Evolutionary conservation across 208 protist species (phyloP), one percentile per base, ranked within the genome.

Genomic region (Trypanosoma avium): DNA sequence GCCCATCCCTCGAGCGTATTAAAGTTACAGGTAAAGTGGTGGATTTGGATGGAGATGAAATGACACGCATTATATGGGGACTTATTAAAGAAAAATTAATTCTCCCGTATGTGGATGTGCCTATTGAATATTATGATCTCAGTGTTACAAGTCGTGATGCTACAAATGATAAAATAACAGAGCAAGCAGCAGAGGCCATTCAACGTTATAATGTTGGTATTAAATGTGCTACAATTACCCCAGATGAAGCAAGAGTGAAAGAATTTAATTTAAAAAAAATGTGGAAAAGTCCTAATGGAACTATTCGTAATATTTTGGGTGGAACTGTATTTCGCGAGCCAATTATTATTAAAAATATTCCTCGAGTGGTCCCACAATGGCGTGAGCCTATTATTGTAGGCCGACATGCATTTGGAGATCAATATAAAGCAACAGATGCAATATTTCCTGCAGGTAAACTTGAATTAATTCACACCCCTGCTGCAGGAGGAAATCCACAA

Each of bases 171-270:
- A 84, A 98, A 77, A 88, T 99, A 35, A 99, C 97, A 12, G 81
- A 98, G 26, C 94, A 98, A 57, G 76, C 92, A 30, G 98, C 98
- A 17, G 75, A 98, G 53, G 97, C 97, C 13, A 97, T 99, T 67
- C 81, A 93, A 69, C 67, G 77, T 61, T 83, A 83, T 70, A 98
- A 98, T 61, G 97, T 99, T 12, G 98, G 97, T 60, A 98, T 99
- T 71, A 99, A 99, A 78, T 99, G 97, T 71, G 98, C 98, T 45
- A 99, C 98, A 32, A 99, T 99, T 71, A 99, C 98, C 32, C 97
- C 98, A 33, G 97, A 99, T 67, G 97, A 98, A 85, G 90, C 79
- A 10, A 86, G 98, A 45, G 97, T 99, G 43, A 83, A 97, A 78
- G 97, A 99, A 79, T 99, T 98, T 74, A 84, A 89, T 17, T 81